phyloP scores from a whole-genome alignment of 2,329 filamentous ascomycete genomes.

The Mycosphaerella arachidis region DNA sequence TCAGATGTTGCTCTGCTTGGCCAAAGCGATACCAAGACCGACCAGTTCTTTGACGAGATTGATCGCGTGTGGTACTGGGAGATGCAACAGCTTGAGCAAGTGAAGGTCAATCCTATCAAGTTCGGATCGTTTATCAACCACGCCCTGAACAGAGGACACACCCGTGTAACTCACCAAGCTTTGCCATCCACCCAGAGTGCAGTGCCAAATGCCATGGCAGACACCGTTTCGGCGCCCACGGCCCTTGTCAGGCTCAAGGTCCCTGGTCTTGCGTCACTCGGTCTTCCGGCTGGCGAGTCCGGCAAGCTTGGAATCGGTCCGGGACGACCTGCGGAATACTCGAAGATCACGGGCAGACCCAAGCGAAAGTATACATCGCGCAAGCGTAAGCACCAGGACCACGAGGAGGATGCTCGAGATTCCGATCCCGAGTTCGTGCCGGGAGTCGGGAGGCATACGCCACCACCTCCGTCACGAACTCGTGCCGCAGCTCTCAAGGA shows the following conservation, averaged over 20 bases:
- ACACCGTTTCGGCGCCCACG: background rate
- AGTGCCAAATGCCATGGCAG: background rate
- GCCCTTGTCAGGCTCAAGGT: slow-evolving; percentile 2
- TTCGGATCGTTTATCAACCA: slow-evolving; percentile 17
- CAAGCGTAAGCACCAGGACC: background rate
- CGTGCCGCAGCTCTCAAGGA: background rate
- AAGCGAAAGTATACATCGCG: slow-evolving; percentile 11
- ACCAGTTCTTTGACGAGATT: slow-evolving; percentile 12
- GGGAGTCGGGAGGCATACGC: background rate
- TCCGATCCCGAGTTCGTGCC: slow-evolving; percentile 4
- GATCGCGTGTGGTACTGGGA: slow-evolving; percentile 15
- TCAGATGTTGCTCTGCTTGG: background rate
- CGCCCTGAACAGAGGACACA: slow-evolving; percentile 6
- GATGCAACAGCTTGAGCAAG: background rate
- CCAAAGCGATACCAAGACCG: background rate
- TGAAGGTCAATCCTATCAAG: background rate
- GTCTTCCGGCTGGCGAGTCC: background rate
- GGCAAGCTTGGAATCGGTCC: background rate
- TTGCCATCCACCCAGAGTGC: background rate
- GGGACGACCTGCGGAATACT: background rate
- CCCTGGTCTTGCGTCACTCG: background rate
- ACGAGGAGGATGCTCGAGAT: background rate
- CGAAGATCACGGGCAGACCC: slow-evolving; percentile 9
- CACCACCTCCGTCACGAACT: background rate
- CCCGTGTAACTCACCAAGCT: background rate